These are phyloP conservation scores for Rosa multiflora DNA, from an alignment of 306 rosid species.

Conservation along the genomic window DNA sequence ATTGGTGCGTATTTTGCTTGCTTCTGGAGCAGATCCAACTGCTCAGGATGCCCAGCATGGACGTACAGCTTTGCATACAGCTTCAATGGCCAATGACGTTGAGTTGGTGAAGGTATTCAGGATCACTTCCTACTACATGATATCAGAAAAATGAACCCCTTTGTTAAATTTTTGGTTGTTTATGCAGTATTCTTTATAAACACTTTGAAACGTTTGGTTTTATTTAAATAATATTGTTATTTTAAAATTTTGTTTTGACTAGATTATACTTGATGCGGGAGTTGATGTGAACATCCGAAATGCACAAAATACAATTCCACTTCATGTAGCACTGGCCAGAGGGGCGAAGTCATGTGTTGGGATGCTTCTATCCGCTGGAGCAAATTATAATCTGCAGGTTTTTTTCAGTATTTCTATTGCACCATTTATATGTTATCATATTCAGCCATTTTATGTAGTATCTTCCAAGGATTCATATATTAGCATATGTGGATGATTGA, in stretches of 20 bases:
- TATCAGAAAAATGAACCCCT: constrained; percentile 15
- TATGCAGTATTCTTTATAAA: background rate
- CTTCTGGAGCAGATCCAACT: constrained; percentile 89
- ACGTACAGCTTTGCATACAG: constrained; percentile 93
- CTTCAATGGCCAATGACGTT: constrained; percentile 86
- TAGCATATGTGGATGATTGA: background rate
- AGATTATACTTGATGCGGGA: constrained; percentile 92
- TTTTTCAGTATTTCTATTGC: constrained; percentile 13
- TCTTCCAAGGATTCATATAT: background rate
- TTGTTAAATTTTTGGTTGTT: constrained; percentile 23
- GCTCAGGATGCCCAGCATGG: constrained; percentile 89
- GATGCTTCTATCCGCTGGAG: constrained; percentile 87
- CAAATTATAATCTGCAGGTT: constrained; percentile 93
- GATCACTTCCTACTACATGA: constrained; percentile 19
- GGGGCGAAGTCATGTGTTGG: constrained; percentile 94
- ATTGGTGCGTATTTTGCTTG: constrained; percentile 82
- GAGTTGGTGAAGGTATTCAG: constrained; percentile 77
- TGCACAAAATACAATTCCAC: constrained; percentile 92
- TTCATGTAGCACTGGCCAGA: constrained; percentile 94
- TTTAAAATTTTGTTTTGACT: constrained; percentile 21
- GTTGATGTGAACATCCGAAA: constrained; percentile 89
- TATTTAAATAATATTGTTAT: background rate
- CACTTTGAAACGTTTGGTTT: background rate
- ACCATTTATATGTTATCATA: background rate
- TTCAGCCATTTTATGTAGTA: background rate